Evolutionary conservation across 495 filamentous ascomycete genomes (phyloP), one percentile per base, ranked within the genome.

Genomic region (Ramalina intermedia): DNA sequence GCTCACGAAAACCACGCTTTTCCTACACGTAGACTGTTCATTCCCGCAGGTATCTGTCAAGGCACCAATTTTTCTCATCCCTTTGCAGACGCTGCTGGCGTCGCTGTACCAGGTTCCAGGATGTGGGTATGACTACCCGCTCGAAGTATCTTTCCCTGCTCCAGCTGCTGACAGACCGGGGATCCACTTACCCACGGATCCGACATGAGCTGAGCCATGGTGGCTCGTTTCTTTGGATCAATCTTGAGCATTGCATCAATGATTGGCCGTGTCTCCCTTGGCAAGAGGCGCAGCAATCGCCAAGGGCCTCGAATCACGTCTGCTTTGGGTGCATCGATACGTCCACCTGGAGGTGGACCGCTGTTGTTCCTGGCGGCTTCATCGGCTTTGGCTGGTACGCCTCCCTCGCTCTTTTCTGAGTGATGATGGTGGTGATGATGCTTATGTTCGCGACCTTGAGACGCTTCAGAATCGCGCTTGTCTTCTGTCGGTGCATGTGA

Each of bases 161-260:
- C 71, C 44, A 80, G 74, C 54, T 86, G 81, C 41, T 65, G 62
- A 54, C 82, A 86, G 41, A 74, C 66, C 12, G 75, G 66, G 40
- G 84, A 82, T 49, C 77, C 75, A 12, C 73, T 72, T 33, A 96
- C 79, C 91, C 93, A 98, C n/a, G 83, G 79, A 63, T 98, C 93
- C 6, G 75, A 72, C 51, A 94, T 65, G 14, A 96, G 84, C 61
- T 96, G 87, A 14, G 79, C 72, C 64, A 96, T 76, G 6, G 73
- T 87, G 5, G 87, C 93, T 37, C 91, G 76, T 48, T 82, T 81
- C 55, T 78, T 84, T 4, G 91, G 88, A 56, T 91, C 78, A 37
- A 95, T 69, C 56, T 94, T 88, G 43, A 98, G 72, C 91, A 98
- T 98, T 38, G 84, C 75, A 20, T 84, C 82, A 46, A 98, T 87